Evolutionary conservation across 2,329 filamentous ascomycete species (phyloP).

Genomic region (Pseudogymnoascus pannorum): DNA sequence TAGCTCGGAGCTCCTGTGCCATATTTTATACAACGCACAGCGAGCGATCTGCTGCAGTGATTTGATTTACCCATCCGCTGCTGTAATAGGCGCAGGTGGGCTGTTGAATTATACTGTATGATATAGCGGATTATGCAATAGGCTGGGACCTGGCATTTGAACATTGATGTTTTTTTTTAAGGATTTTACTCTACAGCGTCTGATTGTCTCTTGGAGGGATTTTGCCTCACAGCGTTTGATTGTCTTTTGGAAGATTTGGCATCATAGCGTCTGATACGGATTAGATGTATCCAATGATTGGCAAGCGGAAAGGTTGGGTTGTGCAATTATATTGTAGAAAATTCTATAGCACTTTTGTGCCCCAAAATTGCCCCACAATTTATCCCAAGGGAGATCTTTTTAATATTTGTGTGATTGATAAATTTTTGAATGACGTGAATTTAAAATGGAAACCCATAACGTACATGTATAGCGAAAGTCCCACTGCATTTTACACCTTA

Average conservation of each 20-base stretch:
- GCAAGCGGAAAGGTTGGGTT: background rate
- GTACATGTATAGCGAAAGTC: no score
- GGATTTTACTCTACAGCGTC: background rate
- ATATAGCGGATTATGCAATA: background rate
- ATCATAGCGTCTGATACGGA: background rate
- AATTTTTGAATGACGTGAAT: background rate
- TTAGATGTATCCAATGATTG: background rate
- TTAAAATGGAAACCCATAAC: background rate
- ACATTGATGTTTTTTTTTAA: background rate
- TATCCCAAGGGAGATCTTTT: no score
- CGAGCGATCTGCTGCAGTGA: background rate
- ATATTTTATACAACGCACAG: constrained; percentile 7
- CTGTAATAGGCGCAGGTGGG: background rate
- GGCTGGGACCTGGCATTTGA: background rate
- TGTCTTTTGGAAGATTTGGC: background rate
- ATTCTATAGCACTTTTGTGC: background rate
- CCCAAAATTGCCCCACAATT: background rate
- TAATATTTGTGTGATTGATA: background rate
- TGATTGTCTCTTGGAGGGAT: background rate
- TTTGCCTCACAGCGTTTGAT: no score
- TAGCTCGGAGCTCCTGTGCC: background rate
- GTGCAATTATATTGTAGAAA: background rate
- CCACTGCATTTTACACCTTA: no score
- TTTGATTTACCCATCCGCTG: background rate
- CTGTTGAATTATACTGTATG: constrained; percentile 2